Base-by-base conservation (phyloP, 2,329 filamentous ascomycete species). In the Cordyceps cateniannulata region DNA sequence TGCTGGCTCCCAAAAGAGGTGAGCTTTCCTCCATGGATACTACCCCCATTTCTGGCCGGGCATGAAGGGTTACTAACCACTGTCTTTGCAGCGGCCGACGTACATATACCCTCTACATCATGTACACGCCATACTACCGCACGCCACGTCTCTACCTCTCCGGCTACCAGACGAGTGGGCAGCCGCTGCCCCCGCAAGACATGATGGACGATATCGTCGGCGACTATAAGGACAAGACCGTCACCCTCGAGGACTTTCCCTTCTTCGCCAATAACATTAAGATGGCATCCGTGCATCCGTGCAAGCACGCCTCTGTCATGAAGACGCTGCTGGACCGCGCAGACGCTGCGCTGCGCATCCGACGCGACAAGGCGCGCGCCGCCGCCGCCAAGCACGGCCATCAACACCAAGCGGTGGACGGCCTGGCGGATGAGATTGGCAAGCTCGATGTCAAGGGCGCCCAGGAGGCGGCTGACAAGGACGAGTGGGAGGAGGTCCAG, bases 191-290 rank as follows among this genome's bases (percentile, higher is more conserved):
- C 3, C 92, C 92, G 3, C 83, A 89, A 56, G 81, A 88, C 57
- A 96, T 96, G 92, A 96, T 96, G 90, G 91, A 96, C 74, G 92
- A 96, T 72, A 96, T 96, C 61, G 90, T 96, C 40, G 92, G 93
- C 64, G 92, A 96, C 78, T 96, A 96, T 80, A 96, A 96, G 72
- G 92, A 96, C 79, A 99, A 99, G 81, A 99, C 95, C 0, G 95
- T 99, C 63, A 99, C 95, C 1, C 86, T 98, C 62, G 95, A 99
- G 73, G 92, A 97, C 75, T 99, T 99, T 72, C 92, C 91, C 51
- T 97, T 96, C 79, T 95, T 96, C 72, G 89, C 91, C 65, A 88
- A 90, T 70, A 88, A 87, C 68, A 86, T 97, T 72, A 96, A 97
- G 80, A 99, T 97, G 85, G 95, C 93, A 38, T 95, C 89, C 35